phyloP scores from a whole-genome alignment of 2,329 filamentous ascomycete species.

The Trichoderma koningii region DNA sequence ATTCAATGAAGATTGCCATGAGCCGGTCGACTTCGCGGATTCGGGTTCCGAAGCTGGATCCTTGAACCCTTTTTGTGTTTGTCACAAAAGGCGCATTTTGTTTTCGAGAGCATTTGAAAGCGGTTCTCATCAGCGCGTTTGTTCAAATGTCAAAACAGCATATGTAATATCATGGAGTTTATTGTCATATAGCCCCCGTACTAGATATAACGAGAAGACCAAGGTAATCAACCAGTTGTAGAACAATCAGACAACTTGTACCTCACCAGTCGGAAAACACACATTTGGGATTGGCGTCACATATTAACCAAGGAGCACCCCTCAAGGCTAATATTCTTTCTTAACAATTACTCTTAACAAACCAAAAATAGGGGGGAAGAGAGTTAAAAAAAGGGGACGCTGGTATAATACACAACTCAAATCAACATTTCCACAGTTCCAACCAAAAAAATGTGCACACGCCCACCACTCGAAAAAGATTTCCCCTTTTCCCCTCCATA shows the following conservation, averaged over 20 bases:
- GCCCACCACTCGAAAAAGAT: neutral
- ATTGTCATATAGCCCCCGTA: no score
- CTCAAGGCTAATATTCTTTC: neutral
- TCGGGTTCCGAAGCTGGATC: slow-evolving; percentile 35
- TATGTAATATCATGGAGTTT: no score
- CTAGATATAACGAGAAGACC: no score
- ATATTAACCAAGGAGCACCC: no score
- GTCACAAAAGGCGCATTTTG: neutral
- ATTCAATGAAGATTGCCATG: slow-evolving; percentile 34
- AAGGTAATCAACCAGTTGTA: no score
- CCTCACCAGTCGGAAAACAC: no score
- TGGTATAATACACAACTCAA: slow-evolving; percentile 21
- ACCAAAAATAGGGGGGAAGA: neutral
- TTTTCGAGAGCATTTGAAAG: neutral
- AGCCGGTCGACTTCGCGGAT: slow-evolving; percentile 42
- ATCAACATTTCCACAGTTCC: neutral
- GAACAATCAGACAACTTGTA: no score
- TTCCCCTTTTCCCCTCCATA: no score
- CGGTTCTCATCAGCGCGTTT: no score
- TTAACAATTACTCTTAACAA: slow-evolving; percentile 11
- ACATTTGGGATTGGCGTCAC: neutral
- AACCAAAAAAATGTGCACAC: neutral
- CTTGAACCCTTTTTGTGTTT: neutral
- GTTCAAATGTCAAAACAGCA: no score
- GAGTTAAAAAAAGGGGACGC: neutral